These are phyloP conservation scores for Aspergillus avenaceus DNA, from an alignment of 495 filamentous ascomycete genomes.

Conservation along the genomic window DNA sequence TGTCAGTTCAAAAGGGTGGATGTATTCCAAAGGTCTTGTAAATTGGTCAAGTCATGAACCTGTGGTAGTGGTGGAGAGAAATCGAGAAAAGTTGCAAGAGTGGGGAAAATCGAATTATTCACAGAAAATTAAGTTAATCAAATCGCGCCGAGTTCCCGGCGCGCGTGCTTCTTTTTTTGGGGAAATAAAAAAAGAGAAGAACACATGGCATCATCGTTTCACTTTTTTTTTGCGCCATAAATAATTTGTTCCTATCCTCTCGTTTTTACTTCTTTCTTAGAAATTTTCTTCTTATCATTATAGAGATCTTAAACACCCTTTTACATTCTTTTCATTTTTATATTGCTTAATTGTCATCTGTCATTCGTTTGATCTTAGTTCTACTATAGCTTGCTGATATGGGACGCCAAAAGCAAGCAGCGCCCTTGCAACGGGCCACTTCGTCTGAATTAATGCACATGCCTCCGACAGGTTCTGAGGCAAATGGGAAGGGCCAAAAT, in stretches of 20 bases:
- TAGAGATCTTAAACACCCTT: not conserved
- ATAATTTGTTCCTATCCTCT: not conserved
- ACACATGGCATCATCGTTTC: conserved; percentile 39
- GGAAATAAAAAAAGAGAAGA: conserved; percentile 35
- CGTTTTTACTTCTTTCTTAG: not conserved
- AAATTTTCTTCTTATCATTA: not conserved
- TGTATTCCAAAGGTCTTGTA: too few relatives aligned
- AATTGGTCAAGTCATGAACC: too few relatives aligned
- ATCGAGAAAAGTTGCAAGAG: not conserved
- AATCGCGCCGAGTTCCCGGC: conserved; percentile 10
- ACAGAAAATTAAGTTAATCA: conserved; percentile 8
- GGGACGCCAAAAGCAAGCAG: conserved; percentile 68
- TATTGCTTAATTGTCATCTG: not conserved
- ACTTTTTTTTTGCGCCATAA: conserved; percentile 5
- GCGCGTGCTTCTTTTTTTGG: conserved; percentile 14
- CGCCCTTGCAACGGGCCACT: conserved; percentile 59
- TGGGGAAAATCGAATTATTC: conserved; percentile 1
- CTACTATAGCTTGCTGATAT: conserved; percentile 34
- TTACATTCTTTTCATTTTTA: not conserved
- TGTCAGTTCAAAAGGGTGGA: too few relatives aligned
- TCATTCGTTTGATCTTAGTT: not conserved
- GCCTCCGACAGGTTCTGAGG: conserved; percentile 26
- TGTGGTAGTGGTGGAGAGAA: not conserved
- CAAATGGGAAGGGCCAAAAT: conserved; percentile 24
- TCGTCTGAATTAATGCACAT: conserved; percentile 58